phyloP scores from a whole-genome alignment of 2,329 filamentous ascomycete species.

The Fusarium ambrosium region DNA sequence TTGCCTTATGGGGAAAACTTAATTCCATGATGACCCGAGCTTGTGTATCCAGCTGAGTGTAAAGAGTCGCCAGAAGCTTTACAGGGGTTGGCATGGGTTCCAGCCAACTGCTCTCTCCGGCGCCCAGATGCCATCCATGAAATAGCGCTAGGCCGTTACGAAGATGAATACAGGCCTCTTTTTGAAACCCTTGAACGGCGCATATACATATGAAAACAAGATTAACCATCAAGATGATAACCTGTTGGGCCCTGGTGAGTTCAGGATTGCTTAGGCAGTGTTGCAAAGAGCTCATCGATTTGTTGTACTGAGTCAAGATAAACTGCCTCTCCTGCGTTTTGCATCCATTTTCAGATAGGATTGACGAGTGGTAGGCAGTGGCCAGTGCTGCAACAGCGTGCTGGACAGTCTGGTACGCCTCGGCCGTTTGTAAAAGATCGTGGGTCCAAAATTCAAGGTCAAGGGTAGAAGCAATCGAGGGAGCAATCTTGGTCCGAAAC shows the following conservation, averaged over 20 bases:
- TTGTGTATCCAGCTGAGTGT: conserved; percentile 18
- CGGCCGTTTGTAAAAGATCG: neutral
- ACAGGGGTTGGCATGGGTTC: neutral
- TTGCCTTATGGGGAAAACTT: neutral
- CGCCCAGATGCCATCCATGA: conserved; percentile 7
- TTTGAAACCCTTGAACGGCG: neutral
- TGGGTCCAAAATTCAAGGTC: conserved; percentile 13
- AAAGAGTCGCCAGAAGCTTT: neutral
- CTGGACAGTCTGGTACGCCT: neutral
- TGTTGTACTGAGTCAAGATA: neutral
- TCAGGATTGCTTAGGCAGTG: neutral
- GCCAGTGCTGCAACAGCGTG: conserved; percentile 11
- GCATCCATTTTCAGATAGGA: neutral
- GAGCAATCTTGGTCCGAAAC: conserved; percentile 8
- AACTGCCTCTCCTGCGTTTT: neutral
- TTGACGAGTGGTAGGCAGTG: neutral
- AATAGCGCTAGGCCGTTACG: neutral
- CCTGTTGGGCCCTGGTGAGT: neutral
- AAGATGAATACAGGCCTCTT: conserved; percentile 10
- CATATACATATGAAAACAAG: neutral
- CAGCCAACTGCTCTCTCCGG: neutral
- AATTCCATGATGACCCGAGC: conserved; percentile 1
- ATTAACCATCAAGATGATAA: neutral
- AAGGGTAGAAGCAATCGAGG: conserved; percentile 5
- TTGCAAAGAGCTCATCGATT: neutral